These are phyloP conservation scores for Phytophthora constricta DNA, from an alignment of 352 stramenopile genomes.

Conservation along the genomic window DNA sequence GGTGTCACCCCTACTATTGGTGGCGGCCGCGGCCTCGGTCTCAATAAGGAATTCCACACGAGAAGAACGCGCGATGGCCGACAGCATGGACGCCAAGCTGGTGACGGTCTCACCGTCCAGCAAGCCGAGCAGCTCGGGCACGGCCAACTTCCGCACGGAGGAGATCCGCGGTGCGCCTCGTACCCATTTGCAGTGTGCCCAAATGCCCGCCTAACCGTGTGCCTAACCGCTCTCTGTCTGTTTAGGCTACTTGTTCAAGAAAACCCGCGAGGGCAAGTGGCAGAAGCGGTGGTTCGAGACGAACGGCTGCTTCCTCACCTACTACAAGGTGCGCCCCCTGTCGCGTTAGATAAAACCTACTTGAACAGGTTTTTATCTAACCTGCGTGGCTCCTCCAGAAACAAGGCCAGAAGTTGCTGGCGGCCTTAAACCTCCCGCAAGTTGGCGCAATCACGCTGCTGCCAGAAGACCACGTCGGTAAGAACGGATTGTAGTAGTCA, in stretches of 20 bases:
- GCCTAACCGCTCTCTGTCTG: slow-evolving; percentile 4
- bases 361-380: background rate
- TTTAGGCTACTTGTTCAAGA: slow-evolving; percentile 93
- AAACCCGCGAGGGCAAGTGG: slow-evolving; percentile 94
- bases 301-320: slow-evolving; percentile 98
- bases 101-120: slow-evolving; percentile 45
- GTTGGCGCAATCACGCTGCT: slow-evolving; percentile 87
- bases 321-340: slow-evolving; percentile 98
- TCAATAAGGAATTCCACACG: slow-evolving; percentile 30
- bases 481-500: no score
- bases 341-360: background rate
- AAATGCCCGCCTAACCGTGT: background rate
- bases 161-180: slow-evolving; percentile 59
- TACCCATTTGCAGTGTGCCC: background rate
- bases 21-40: slow-evolving; percentile 7
- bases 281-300: slow-evolving; percentile 99
- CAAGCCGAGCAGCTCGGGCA: slow-evolving; percentile 59
- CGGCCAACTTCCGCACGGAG: slow-evolving; percentile 78
- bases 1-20: slow-evolving; percentile 14
- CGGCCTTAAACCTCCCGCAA: slow-evolving; percentile 92
- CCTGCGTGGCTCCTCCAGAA: slow-evolving; percentile 43
- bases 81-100: slow-evolving; percentile 51
- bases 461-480: slow-evolving; percentile 72
- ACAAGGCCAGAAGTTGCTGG: slow-evolving; percentile 94
- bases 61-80: slow-evolving; percentile 29